A percentile compares a stretch with the other conserved stretches of the same genome.
Evolutionary conservation across 2,329 filamentous ascomycete genomes (phyloP).

Genomic region (Chaetomium sp.): DNA sequence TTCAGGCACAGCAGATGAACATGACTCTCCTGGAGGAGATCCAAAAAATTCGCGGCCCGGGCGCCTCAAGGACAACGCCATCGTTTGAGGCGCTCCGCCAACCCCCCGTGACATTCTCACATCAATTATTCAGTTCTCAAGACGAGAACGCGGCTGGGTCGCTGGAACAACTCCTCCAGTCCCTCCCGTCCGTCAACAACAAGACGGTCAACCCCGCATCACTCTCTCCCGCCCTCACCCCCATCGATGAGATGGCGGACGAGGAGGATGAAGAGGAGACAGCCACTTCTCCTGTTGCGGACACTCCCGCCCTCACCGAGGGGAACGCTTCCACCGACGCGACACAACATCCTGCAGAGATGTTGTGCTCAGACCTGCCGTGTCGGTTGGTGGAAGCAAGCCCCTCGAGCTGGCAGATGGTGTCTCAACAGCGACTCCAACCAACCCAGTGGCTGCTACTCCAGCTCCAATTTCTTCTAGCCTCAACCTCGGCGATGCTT

Average conservation of each 20-base stretch:
- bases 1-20: slow-evolving; percentile 52
- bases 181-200: slow-evolving; percentile 28
- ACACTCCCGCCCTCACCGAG: slow-evolving; percentile 24
- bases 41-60: slow-evolving; percentile 40
- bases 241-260: slow-evolving; percentile 41
- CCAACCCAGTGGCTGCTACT: slow-evolving; percentile 40
- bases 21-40: slow-evolving; percentile 44
- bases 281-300: slow-evolving; percentile 20
- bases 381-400: slow-evolving; percentile 79
- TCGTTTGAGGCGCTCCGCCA: slow-evolving; percentile 38
- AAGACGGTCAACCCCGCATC: slow-evolving; percentile 56
- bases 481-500: slow-evolving; percentile 63
- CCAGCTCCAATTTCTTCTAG: slow-evolving; percentile 54
- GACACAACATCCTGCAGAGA: slow-evolving; percentile 99
- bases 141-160: slow-evolving; percentile 32
- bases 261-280: slow-evolving; percentile 24
- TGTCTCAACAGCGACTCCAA: slow-evolving; percentile 37
- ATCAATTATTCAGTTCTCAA: slow-evolving; percentile 50
- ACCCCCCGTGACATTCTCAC: slow-evolving; percentile 51
- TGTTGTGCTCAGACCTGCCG: slow-evolving; percentile 99
- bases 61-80: slow-evolving; percentile 34
- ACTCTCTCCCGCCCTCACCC: slow-evolving; percentile 50
- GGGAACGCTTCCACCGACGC: slow-evolving; percentile 61
- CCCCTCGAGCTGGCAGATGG: slow-evolving; percentile 35
- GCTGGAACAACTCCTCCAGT: slow-evolving; percentile 39